Conservation (phyloP, 352 stramenopile species). For the Globisporangium rhizosaccharum region DNA sequence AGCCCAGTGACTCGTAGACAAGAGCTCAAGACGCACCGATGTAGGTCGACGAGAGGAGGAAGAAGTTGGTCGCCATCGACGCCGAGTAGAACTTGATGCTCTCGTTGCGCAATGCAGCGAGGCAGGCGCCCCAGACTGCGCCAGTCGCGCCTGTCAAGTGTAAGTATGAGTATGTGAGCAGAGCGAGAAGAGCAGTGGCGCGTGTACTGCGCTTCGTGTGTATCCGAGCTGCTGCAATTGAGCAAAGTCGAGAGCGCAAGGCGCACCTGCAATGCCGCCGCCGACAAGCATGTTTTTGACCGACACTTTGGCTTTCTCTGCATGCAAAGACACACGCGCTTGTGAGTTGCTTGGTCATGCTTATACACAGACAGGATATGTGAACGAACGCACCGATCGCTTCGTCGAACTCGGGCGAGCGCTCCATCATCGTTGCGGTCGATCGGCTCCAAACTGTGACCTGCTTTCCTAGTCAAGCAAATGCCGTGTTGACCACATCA, state of each 20-base stretch:
- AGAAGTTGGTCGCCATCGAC: conserved; percentile 84
- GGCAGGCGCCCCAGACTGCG: conserved; percentile 44
- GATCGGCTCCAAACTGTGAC: not conserved
- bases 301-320: conserved; percentile 62
- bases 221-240: not conserved
- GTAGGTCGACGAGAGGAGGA: conserved; percentile 80
- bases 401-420: conserved; percentile 15
- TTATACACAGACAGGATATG: not conserved
- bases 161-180: too few species aligned
- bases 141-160: conserved; percentile 36
- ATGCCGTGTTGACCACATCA: not conserved
- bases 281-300: conserved; percentile 69
- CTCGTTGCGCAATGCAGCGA: conserved; percentile 69
- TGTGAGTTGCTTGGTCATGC: not conserved
- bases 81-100: conserved; percentile 77
- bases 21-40: conserved; percentile 32
- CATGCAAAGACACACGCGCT: conserved; percentile 8
- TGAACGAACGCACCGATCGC: conserved; percentile 4
- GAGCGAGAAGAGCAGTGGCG: not conserved
- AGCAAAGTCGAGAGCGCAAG: not conserved
- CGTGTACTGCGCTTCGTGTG: not conserved
- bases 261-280: conserved; percentile 38
- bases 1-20: too few species aligned
- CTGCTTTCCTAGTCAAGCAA: not conserved
- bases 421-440: conserved; percentile 3